phyloP scores from a whole-genome alignment of 1,139 yeast species.

The Saccharomycopsis crataegensis region DNA sequence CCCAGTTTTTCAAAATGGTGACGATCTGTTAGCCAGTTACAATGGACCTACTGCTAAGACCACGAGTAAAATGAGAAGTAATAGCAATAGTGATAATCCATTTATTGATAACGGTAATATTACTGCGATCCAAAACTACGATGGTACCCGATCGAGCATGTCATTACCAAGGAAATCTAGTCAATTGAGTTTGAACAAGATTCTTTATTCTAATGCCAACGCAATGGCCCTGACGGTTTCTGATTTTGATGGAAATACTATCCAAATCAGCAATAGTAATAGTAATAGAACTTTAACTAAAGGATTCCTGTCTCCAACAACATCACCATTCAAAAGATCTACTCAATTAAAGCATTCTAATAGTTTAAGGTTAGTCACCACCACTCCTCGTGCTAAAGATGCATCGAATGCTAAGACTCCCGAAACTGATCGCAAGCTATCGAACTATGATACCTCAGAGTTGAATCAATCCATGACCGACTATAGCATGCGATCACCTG shows the following conservation, averaged over 20 bases:
- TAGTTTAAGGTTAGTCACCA: slow-evolving; percentile 3
- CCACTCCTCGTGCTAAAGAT: not conserved
- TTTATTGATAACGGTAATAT: not conserved
- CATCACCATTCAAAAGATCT: slow-evolving; percentile 7
- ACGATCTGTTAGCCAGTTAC: not conserved
- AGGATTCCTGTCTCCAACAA: slow-evolving; percentile 1
- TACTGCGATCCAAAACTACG: not conserved
- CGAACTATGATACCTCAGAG: too few relatives aligned
- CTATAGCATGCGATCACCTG: slow-evolving; percentile 3
- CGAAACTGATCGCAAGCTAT: not conserved
- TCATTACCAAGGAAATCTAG: slow-evolving; percentile 10
- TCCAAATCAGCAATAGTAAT: slow-evolving; percentile 3
- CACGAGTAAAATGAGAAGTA: not conserved
- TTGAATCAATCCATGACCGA: not conserved
- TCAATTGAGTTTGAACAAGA: slow-evolving; percentile 12
- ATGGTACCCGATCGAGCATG: not conserved
- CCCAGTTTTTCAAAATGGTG: not conserved
- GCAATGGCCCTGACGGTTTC: not conserved
- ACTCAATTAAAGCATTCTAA: slow-evolving; percentile 2
- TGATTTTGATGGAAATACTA: slow-evolving; percentile 1
- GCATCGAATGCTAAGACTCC: not conserved
- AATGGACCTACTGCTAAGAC: not conserved
- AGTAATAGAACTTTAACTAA: slow-evolving; percentile 14
- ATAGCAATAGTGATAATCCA: slow-evolving; percentile 1
- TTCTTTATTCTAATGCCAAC: slow-evolving; percentile 1